Evolutionary conservation across 2,329 filamentous ascomycete species (phyloP).

Genomic region (Ampelomyces quisqualis): DNA sequence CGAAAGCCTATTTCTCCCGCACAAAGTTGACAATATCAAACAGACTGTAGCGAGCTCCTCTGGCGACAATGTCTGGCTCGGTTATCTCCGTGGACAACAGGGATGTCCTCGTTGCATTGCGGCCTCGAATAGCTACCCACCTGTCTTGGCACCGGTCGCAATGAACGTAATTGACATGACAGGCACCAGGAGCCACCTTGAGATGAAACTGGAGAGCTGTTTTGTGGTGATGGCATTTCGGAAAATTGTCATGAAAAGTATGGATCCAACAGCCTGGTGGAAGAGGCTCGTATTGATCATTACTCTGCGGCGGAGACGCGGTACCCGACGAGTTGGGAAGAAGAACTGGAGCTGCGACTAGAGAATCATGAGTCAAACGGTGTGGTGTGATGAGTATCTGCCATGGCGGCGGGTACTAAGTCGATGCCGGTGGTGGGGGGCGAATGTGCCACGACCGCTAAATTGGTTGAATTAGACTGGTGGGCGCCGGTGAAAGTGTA

Average conservation of each 20-base stretch:
- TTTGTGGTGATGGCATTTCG: conserved; percentile 33
- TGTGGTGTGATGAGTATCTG: background rate
- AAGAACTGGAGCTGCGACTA: too few relatives aligned
- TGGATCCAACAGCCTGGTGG: conserved; percentile 25
- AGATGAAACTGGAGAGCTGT: conserved; percentile 23
- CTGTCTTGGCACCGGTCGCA: conserved; percentile 27
- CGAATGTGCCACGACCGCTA: too few relatives aligned
- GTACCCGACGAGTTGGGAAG: background rate
- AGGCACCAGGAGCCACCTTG: conserved; percentile 11
- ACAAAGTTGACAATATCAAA: conserved; percentile 24
- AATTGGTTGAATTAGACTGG: too few relatives aligned
- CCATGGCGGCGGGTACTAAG: too few relatives aligned
- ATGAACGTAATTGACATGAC: conserved; percentile 16
- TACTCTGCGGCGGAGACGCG: conserved; percentile 4
- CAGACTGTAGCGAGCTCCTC: conserved; percentile 18
- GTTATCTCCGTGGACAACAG: conserved; percentile 24
- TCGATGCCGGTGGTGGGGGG: too few relatives aligned
- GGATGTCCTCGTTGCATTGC: conserved; percentile 27
- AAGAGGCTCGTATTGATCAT: conserved; percentile 11
- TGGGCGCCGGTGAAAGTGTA: too few relatives aligned
- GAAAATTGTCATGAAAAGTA: conserved; percentile 30
- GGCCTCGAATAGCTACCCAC: conserved; percentile 29
- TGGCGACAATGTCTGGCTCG: conserved; percentile 19
- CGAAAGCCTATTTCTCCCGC: conserved; percentile 17
- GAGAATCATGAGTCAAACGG: background rate